These are phyloP conservation scores for Schrenkiella parvula DNA, from an alignment of 345 rosid genomes.

Conservation along the genomic window DNA sequence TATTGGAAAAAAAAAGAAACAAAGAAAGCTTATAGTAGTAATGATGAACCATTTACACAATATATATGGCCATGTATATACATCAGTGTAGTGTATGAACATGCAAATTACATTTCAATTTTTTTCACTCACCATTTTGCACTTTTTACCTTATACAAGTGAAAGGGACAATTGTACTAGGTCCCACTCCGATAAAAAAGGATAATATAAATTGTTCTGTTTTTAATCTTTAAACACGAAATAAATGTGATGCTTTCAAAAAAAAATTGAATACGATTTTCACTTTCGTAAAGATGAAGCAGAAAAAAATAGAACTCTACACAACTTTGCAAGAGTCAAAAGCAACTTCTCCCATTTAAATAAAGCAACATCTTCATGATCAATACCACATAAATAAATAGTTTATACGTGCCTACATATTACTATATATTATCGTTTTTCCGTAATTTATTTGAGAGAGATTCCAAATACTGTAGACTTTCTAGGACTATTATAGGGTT, in stretches of 20 bases:
- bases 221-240: neutral
- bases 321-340: slow-evolving; percentile 6
- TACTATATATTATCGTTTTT: neutral
- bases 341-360: neutral
- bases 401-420: neutral
- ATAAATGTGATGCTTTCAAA: neutral
- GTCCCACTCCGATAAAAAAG: neutral
- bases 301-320: neutral
- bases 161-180: slow-evolving; percentile 19
- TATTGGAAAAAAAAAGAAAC: too few relatives aligned
- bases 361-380: neutral
- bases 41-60: neutral
- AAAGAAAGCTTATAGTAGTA: too few relatives aligned
- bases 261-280: neutral
- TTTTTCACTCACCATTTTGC: slow-evolving; percentile 17
- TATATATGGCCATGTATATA: neutral
- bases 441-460: neutral
- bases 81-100: slow-evolving; percentile 7
- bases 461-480: slow-evolving; percentile 23
- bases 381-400: neutral
- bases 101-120: slow-evolving; percentile 11
- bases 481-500: slow-evolving; percentile 9
- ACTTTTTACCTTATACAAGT: slow-evolving; percentile 22
- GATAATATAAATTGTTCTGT: neutral
- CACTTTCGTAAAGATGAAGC: neutral